Base-by-base conservation (phyloP, 176 grass and related monocot genomes). In the Eremochloa ophiuroides region DNA sequence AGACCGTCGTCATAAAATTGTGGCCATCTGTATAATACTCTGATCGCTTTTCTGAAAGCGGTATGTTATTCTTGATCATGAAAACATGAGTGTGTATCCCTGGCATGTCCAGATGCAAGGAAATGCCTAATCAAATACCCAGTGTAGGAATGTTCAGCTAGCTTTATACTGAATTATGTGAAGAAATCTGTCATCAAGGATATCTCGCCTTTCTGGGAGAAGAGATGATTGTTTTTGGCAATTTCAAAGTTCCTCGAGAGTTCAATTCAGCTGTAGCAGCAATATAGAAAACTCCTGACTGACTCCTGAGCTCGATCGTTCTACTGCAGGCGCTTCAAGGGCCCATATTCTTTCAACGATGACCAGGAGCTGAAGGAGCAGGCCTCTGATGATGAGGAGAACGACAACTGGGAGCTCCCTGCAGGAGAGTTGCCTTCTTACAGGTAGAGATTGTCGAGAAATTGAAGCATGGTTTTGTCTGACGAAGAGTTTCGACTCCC, bases 391-490 rank as follows among this genome's bases (percentile, higher is more conserved):
- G 59, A 86, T 10, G 81, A 87, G 15, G 20, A 56, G 44, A 31
- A 58, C 10, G 81, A 91, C 85, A 91, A 91, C 27, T 91, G 89
- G 89, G 85, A 84, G 39, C 71, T 91, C 44, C 81, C 85, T 60
- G 81, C 66, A n/a, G 85, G 89, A 48, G 38, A 87, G 64, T 62
- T 91, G 65, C 85, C 81, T 44, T 77, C 77, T 59, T 81, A 71
- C 71, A n/a, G 55, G 76, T 83, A 62, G 35, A 56, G 44, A n/a
- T 2, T 48, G 64, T 33, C n/a, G 14, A 79, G 10, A 29, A 33
- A 76, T 20, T 18, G 2, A 25, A 18, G n/a, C 8, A 26, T 59
- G 17, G n/a, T 14, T 66, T 83, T n/a, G 25, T 38, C 43, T 23
- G 35, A 33, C 1, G 0, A 55, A 78, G 69, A 37, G 8, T 61